Evolutionary conservation across 2,329 filamentous ascomycete species (phyloP), one percentile per base, ranked within the genome.

Genomic region (Penicillium fuscoglaucum): DNA sequence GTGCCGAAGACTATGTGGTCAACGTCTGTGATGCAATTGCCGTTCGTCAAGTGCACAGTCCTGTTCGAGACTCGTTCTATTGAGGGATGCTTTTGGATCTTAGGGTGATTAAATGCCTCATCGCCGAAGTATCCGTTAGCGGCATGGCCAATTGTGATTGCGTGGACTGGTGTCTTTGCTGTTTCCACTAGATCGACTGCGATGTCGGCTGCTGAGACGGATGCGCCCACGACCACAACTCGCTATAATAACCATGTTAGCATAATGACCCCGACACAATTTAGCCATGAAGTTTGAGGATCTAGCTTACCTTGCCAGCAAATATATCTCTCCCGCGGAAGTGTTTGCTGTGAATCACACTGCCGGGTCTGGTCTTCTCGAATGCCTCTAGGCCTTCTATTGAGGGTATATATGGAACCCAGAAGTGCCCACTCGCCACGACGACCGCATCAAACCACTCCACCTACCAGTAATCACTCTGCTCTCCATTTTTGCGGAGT

Each of bases 371-470:
- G 9, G 47, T 26, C 15, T 49, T 49, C 33, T 49, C 47, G 2
- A 49, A 37, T 1, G 19, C 33, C 21, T 49, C 47, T 9, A 49
- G 6, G 19, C 47, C 47, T 37, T 49, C 47, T n/a, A 49, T 37
- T 28, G 33, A 17, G 15, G 47, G 47, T 37, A 49, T 37, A 35
- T 49, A 49, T n/a, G 47, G 47, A 4, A 49, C 31, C 47, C 47
- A 49, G 47, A 49, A 49, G 47, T 49, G 47, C 5, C 47, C 47
- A n/a, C 47, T 49, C 15, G 47, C 47, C 33, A 49, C 47, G 10
- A 49, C 15, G 3, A 49, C 47, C 21, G 47, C 47, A 15, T 49
- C 47, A 24, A 49, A 49, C 47, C 47, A 49, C 8, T 49, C 47
- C 19, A 49, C 47, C 31, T 33, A 49, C 47, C 47, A 49, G 17